A percentile compares a stretch with the other conserved stretches of the same genome.
phyloP scores from a whole-genome alignment of 2,329 filamentous ascomycete species.

The Raffaelea deltoideospora region DNA sequence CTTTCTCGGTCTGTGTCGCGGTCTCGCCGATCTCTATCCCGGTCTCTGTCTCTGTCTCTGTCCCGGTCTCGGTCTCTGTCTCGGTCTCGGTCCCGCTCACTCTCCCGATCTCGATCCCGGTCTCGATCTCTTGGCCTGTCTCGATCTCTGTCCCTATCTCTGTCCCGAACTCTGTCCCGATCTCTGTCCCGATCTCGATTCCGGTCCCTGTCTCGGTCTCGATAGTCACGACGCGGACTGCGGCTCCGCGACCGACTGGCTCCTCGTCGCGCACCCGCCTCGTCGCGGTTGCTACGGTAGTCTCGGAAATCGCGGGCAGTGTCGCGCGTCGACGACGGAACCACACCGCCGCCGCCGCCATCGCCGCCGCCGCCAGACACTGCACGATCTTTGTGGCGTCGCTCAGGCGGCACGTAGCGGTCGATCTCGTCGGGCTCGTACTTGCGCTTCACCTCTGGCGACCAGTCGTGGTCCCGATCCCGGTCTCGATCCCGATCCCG shows the following conservation, averaged over 20 bases:
- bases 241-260: constrained; percentile 6
- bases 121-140: constrained; percentile 8
- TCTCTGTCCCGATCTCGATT: constrained; percentile 15
- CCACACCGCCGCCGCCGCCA: background rate
- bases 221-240: constrained; percentile 8
- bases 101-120: constrained; percentile 4
- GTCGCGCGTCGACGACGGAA: constrained; percentile 4
- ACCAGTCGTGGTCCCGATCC: too few relatives aligned
- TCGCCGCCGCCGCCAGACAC: constrained; percentile 5
- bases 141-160: constrained; percentile 6
- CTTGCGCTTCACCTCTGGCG: constrained; percentile 25
- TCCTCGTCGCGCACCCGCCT: background rate
- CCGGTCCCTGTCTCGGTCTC: constrained; percentile 12
- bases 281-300: constrained; percentile 6
- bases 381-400: constrained; percentile 18
- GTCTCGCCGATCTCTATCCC: constrained; percentile 12
- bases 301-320: constrained; percentile 6
- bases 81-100: constrained; percentile 13
- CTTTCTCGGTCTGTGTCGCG: background rate
- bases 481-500: too few relatives aligned
- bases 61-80: constrained; percentile 16
- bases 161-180: constrained; percentile 8
- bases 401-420: constrained; percentile 30
- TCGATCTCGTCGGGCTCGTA: constrained; percentile 27
- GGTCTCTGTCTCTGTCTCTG: constrained; percentile 15